Conservation (phyloP, 805 yeast species). For the Wickerhamiella spandovensis region DNA sequence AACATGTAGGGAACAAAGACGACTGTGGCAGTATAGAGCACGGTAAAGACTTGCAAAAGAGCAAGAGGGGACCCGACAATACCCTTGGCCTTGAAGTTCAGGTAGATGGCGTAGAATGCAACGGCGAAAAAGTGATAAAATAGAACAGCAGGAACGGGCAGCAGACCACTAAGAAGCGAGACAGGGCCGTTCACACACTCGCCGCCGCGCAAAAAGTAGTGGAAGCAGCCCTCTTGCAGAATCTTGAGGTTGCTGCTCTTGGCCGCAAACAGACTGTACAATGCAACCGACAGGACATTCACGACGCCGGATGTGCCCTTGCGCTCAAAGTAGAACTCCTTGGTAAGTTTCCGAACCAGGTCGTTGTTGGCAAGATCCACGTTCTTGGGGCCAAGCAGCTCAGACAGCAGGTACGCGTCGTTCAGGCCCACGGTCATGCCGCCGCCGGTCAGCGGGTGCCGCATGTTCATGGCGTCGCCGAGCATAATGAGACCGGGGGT, state of each 20-base stretch:
- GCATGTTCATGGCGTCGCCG: slow-evolving; percentile 93
- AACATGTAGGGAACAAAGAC: slow-evolving; percentile 70
- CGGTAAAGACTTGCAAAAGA: slow-evolving; percentile 50
- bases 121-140: slow-evolving; percentile 83
- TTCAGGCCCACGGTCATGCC: slow-evolving; percentile 97
- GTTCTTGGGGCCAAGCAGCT: slow-evolving; percentile 41
- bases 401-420: slow-evolving; percentile 62
- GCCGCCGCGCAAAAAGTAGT: slow-evolving; percentile 77
- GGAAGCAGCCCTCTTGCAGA: slow-evolving; percentile 80
- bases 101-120: slow-evolving; percentile 67
- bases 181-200: slow-evolving; percentile 66
- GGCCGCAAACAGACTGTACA: slow-evolving; percentile 84
- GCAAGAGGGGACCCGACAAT: slow-evolving; percentile 55
- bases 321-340: slow-evolving; percentile 62
- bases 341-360: slow-evolving; percentile 40
- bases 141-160: slow-evolving; percentile 59
- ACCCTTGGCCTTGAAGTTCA: slow-evolving; percentile 58
- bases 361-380: slow-evolving; percentile 48
- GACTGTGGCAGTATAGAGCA: slow-evolving; percentile 56
- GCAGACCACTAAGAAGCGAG: slow-evolving; percentile 67
- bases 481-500: slow-evolving; percentile 66
- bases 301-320: slow-evolving; percentile 71
- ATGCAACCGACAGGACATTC: slow-evolving; percentile 80
- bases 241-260: slow-evolving; percentile 49
- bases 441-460: slow-evolving; percentile 97